Evolutionary conservation across 139 green algal species (phyloP).

Genomic region (Closterium sp.): DNA sequence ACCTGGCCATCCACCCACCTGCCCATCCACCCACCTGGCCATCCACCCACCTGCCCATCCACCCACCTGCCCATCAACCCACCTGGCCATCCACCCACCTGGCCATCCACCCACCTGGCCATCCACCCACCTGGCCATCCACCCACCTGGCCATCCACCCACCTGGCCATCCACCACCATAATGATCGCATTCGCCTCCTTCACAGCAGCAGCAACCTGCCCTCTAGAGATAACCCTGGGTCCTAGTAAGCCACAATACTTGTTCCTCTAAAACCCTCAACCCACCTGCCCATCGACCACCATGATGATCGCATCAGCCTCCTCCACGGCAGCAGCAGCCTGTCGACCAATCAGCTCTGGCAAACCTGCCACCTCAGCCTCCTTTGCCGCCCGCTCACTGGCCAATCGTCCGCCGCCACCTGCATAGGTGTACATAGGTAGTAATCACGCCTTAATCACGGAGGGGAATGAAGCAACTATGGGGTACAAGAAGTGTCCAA

Average conservation of each 20-base stretch:
- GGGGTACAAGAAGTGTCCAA: no score
- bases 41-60: no score
- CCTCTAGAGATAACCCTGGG: no score
- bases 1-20: no score
- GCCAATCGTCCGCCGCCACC: slow-evolving; percentile 18
- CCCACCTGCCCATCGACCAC: slow-evolving; percentile 84
- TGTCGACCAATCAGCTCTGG: slow-evolving; percentile 81
- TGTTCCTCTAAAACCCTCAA: neutral
- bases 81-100: no score
- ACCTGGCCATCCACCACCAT: slow-evolving; percentile 88
- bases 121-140: no score
- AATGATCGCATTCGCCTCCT: slow-evolving; percentile 80
- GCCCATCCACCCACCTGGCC: no score
- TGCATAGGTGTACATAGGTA: neutral
- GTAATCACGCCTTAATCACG: no score
- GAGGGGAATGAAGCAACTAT: no score
- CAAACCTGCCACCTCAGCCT: slow-evolving; percentile 5
- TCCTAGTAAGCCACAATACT: neutral
- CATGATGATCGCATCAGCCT: slow-evolving; percentile 83
- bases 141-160: neutral
- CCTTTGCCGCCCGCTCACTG: slow-evolving; percentile 3
- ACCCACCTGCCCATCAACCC: no score
- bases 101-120: no score
- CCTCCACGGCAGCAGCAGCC: slow-evolving; percentile 81
- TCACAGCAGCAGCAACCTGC: slow-evolving; percentile 61